Conservation (phyloP, 306 rosid genomes). For the Trifolium fragiferum region DNA sequence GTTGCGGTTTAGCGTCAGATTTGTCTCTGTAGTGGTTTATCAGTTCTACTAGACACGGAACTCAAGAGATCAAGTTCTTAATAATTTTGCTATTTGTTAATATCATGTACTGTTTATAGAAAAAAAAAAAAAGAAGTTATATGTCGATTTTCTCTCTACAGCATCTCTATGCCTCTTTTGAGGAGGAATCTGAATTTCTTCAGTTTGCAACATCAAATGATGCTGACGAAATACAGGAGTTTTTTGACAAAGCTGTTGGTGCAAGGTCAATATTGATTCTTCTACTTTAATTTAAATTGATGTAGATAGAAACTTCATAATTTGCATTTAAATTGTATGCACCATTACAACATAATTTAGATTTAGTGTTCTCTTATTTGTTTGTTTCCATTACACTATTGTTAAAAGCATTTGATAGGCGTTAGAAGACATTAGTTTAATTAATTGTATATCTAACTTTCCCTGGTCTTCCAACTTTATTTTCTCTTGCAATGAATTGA, state of each 20-base stretch:
- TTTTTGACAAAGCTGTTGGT: constrained; percentile 70
- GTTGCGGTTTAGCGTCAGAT: no score
- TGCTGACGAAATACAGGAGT: constrained; percentile 83
- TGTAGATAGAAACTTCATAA: constrained; percentile 8
- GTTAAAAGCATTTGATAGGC: no score
- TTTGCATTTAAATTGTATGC: neutral
- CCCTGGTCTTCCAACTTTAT: neutral
- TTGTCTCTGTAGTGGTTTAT: no score
- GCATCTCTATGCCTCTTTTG: constrained; percentile 80
- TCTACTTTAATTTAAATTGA: constrained; percentile 18
- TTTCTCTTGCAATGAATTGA: constrained; percentile 3
- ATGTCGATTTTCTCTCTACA: constrained; percentile 55
- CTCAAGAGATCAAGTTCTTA: no score
- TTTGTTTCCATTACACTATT: no score
- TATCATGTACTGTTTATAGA: no score
- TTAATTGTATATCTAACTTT: neutral
- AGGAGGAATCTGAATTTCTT: constrained; percentile 73
- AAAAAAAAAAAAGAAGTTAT: no score
- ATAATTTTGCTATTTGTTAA: no score
- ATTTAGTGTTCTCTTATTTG: no score
- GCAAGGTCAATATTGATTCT: constrained; percentile 58
- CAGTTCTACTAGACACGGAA: no score
- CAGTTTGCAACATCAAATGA: constrained; percentile 90
- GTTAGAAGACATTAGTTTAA: neutral
- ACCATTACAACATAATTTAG: no score